phyloP scores from a whole-genome alignment of 2,329 filamentous ascomycete genomes.

The Dothideomycetidae sp. region DNA sequence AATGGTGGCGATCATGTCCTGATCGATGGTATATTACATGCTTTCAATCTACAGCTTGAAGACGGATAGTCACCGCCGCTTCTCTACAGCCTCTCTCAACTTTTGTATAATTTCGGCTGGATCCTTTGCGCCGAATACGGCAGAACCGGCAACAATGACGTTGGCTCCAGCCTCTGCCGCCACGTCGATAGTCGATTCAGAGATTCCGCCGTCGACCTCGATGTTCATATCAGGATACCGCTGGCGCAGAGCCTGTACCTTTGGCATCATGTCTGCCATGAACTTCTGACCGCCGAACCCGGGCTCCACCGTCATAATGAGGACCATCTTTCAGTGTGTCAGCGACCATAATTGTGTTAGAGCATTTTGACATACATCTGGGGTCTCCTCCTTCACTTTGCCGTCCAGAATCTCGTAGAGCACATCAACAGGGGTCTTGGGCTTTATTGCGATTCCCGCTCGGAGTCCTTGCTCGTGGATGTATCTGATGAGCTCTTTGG shows the following conservation, averaged over 20 bases:
- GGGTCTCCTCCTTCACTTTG: conserved; percentile 56
- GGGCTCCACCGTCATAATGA: conserved; percentile 96
- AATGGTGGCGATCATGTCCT: neutral
- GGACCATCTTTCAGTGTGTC: conserved; percentile 95
- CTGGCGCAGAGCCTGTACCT: conserved; percentile 69
- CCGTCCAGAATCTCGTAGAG: conserved; percentile 79
- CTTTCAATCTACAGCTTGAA: conserved; percentile 1
- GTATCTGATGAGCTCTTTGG: conserved; percentile 72
- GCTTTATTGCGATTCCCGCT: conserved; percentile 92
- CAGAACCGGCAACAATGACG: conserved; percentile 92
- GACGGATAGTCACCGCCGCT: conserved; percentile 26
- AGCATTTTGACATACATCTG: conserved; percentile 60
- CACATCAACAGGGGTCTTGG: conserved; percentile 77
- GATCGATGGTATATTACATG: conserved; percentile 1
- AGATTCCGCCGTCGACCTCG: conserved; percentile 88
- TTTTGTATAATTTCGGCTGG: conserved; percentile 75
- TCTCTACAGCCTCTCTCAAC: conserved; percentile 66
- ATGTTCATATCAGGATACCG: conserved; percentile 89
- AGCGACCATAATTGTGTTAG: too few relatives aligned
- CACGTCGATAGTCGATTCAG: conserved; percentile 77
- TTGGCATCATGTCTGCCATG: conserved; percentile 90
- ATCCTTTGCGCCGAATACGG: conserved; percentile 85
- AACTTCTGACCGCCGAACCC: conserved; percentile 98
- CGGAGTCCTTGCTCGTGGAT: conserved; percentile 81
- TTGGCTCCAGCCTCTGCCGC: conserved; percentile 93